Evolutionary conservation across 2,329 filamentous ascomycete species (phyloP).

Genomic region (Juglanconis sp.): DNA sequence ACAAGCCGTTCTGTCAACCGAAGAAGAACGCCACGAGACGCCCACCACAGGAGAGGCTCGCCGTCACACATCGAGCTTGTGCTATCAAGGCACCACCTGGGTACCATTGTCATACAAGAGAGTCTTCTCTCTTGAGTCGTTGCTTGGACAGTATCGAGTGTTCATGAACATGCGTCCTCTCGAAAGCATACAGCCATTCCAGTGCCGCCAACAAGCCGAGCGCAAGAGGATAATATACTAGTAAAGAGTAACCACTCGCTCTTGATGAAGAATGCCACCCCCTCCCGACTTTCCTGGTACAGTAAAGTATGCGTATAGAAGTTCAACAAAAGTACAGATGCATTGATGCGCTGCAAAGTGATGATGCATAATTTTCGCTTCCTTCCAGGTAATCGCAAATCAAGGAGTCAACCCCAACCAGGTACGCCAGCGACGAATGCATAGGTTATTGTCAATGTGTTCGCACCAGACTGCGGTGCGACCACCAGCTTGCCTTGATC

Average conservation of each 20-base stretch:
- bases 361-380: neutral
- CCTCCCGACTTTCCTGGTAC: neutral
- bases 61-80: too few species aligned
- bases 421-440: neutral
- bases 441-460: neutral
- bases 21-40: neutral
- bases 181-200: neutral
- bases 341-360: neutral
- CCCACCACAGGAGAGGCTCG: too few species aligned
- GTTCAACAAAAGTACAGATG: neutral
- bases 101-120: neutral
- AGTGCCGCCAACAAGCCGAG: neutral
- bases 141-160: neutral
- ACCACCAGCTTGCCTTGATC: neutral
- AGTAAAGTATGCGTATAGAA: neutral
- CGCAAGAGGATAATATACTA: neutral
- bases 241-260: neutral
- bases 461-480: neutral
- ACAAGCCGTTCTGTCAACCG: too few species aligned
- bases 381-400: neutral
- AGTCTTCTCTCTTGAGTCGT: neutral
- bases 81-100: neutral
- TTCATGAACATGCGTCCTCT: neutral
- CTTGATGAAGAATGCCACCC: neutral
- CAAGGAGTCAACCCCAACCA: neutral